phyloP scores from a whole-genome alignment of 148 eudicot genomes.

The Linanthus parryae region DNA sequence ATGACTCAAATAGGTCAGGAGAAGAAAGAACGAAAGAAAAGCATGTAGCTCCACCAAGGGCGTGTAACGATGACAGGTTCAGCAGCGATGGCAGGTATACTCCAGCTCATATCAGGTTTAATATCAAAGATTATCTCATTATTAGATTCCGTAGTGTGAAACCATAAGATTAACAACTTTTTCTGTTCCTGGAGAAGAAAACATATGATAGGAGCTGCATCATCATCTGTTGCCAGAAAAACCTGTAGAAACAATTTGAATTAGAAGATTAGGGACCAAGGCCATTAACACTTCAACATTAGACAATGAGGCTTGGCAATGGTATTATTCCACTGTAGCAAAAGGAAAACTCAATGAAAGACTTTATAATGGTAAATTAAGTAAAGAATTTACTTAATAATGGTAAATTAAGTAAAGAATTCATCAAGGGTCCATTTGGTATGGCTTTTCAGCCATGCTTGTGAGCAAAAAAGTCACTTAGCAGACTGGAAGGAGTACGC shows the following conservation, averaged over 20 bases:
- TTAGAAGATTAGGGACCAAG: not conserved
- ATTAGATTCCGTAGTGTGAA: conserved; percentile 61
- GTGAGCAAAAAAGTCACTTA: no score
- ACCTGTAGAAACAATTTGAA: conserved; percentile 43
- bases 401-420: no score
- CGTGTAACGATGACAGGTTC: conserved; percentile 82
- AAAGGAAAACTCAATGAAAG: not conserved
- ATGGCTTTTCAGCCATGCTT: no score
- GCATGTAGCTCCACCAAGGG: conserved; percentile 45
- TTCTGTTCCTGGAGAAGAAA: conserved; percentile 91
- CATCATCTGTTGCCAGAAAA: conserved; percentile 79
- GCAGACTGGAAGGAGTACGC: no score
- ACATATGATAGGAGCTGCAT: conserved; percentile 69
- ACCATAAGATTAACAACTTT: conserved; percentile 61
- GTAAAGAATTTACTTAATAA: no score
- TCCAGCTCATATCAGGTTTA: conserved; percentile 90
- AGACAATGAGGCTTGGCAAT: not conserved
- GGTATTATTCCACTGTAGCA: no score
- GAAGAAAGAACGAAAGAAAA: conserved; percentile 5
- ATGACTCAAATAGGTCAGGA: conserved; percentile 4
- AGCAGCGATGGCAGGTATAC: conserved; percentile 84
- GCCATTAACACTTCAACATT: conserved; percentile 1
- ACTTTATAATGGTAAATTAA: no score
- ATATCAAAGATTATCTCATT: conserved; percentile 60
- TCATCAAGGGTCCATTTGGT: no score